Base-by-base conservation (phyloP, 2,329 filamentous ascomycete genomes). In the Beauveria sp. region DNA sequence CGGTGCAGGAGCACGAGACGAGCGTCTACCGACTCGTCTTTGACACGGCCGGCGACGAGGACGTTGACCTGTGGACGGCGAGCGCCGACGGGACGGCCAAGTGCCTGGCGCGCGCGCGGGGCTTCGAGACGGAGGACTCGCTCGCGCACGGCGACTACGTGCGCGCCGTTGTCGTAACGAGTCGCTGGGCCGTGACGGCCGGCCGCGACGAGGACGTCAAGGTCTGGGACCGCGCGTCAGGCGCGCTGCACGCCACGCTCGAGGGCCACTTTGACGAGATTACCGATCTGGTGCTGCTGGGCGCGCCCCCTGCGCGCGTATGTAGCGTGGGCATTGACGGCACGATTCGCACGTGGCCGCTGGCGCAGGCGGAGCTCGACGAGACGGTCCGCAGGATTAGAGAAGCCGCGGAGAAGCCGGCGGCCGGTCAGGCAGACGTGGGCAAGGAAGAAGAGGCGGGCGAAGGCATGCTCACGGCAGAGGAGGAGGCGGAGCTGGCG, bases 191-290 rank as follows among this genome's bases (percentile, higher is more conserved):
- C 14, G 75, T 96, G 47, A 97, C 95, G 1, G 93, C 89, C 1
- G 96, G 95, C 62, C 82, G 95, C 66, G 91, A 97, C 69, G 95
- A 99, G 74, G 86, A 96, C 68, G 81, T 99, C 62, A 89, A 96
- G 68, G 83, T 98, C 9, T 99, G 93, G 93, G 89, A 96, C 72
- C 77, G 82, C 52, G 71, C 85, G 63, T 87, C 85, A 9, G 91
- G 90, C 5, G 86, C 88, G 71, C 77, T 96, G 38, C 83, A 88
- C 70, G 89, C 89, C 72, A 82, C 83, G 8, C 86, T 93, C 63
- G 82, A 85, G 43, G 95, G 95, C 0, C 95, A 99, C 75, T 98
- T 86, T 70, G 92, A 99, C 70, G 95, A 98, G 73, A 88, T 99
- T 16, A 97, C 91, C 1, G 91, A 88, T 42, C 75, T 98, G 49